Base-by-base conservation (phyloP, 1,284 basidiomycete genomes). In the Entoloma clypeatum region DNA sequence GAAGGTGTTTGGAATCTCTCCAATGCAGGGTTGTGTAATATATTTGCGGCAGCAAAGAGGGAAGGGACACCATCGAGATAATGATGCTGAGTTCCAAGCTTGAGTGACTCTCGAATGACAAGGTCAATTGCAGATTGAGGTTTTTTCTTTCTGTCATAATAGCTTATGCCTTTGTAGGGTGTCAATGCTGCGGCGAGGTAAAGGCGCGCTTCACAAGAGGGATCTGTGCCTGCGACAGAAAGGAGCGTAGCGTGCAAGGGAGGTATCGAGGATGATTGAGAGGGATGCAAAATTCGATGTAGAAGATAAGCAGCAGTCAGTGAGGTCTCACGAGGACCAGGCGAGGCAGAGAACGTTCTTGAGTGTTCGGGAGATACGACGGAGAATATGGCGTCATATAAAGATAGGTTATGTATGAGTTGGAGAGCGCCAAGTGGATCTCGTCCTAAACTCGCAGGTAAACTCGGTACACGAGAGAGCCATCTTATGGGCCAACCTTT, bases 21-120 rank as follows among this genome's bases (percentile, higher is more conserved):
- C 33, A 76, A 57, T 10, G 68, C 62, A 3, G 68, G 66, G 25
- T 62, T 61, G 39, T 59, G 60, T 10, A 88, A 53, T 8, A 77
- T 32, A 1, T 71, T 62, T 0, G 74, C 69, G 0, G 83, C 80
- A 1, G 67, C 56, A 53, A 88, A 90, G 1, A 93, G 68, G 3
- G 75, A 65, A 0, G 86, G 79, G 21, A 92, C 79, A 4, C 86
- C 84, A 52, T 85, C 79, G 4, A 84, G 61, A 51, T 81, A 88
- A 51, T 90, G 84, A 45, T 85, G 79, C 49, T 90, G 87, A 17
- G 76, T 74, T 7, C 91, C 91, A 18, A 92, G 72, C 67, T 92
- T 95, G 45, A 95, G 63, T 5, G 85, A 86, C 41, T 94, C 88
- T 28, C 85, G 74, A 28, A 95, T 75, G 23, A 85, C 79, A n/a